Base-by-base conservation (phyloP, 495 filamentous ascomycete genomes). In the Trichoderma parareesei region DNA sequence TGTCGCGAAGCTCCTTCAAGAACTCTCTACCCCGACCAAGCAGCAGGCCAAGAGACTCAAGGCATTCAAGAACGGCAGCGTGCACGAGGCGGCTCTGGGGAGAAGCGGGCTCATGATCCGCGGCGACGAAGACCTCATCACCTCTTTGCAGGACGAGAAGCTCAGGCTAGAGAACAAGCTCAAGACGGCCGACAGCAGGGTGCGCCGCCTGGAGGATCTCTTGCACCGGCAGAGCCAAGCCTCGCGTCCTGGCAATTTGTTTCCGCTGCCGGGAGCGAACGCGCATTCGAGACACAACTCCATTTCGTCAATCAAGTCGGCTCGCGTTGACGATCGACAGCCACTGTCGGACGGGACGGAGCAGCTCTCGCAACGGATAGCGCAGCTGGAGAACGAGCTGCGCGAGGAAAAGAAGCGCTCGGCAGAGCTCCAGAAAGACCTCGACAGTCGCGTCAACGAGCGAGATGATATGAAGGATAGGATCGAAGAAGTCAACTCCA, bases 51-150 rank as follows among this genome's bases (percentile, higher is more conserved):
- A 89, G 72, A 83, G 90, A 61, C 86, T 91, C 46, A 95, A 92
- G 70, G 91, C 90, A 0, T 98, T 99, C 81, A 98, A 97, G 70
- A 91, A 92, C 69, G 95, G 94, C 48, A 97, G 93, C 69, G 82
- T 99, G 13, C 92, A 97, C 69, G 94, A 98, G 69, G 87, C 88
- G 14, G 82, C 81, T 11, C 79, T 91, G 59, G 90, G 91, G 42
- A 85, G 86, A 65, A 92, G 88, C 65, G 93, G 92, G 10, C 80
- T 97, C 33, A 74, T 96, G 42, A 81, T 93, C 8, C 84, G 89
- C 43, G 90, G 87, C 20, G 91, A 97, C 68, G 91, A 93, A 67
- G 90, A 96, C 63, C 79, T 91, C 37, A 71, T 88, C 4, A 75
- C 76, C 20, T 84, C 81, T 35, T 69, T 97, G 16, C 86, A 87